Evolutionary conservation across 2,329 filamentous ascomycete species (phyloP).

Genomic region (Microcyclospora pomicola): DNA sequence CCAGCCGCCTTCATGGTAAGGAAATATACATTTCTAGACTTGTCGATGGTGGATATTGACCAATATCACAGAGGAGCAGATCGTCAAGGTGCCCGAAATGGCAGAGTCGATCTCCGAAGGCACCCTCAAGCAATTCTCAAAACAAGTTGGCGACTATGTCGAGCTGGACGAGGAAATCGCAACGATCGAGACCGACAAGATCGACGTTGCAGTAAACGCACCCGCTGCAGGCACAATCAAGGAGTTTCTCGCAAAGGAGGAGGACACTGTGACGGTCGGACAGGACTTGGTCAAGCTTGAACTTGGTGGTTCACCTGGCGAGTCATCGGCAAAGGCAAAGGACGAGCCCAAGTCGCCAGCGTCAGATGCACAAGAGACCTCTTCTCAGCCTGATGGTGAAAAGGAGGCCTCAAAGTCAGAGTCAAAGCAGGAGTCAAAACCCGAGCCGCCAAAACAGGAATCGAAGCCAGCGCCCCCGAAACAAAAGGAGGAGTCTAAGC

Average conservation of each 20-base stretch:
- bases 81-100: slow-evolving; percentile 94
- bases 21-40: neutral
- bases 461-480: slow-evolving; percentile 22
- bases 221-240: slow-evolving; percentile 82
- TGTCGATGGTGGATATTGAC: slow-evolving; percentile 5
- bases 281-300: slow-evolving; percentile 84
- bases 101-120: slow-evolving; percentile 97
- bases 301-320: slow-evolving; percentile 48
- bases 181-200: slow-evolving; percentile 99
- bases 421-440: slow-evolving; percentile 28
- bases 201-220: slow-evolving; percentile 92
- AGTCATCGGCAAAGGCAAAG: slow-evolving; percentile 39
- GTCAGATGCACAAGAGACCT: slow-evolving; percentile 42
- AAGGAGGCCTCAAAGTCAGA: slow-evolving; percentile 35
- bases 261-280: slow-evolving; percentile 88
- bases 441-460: slow-evolving; percentile 28
- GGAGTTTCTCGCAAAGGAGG: slow-evolving; percentile 80
- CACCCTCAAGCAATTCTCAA: slow-evolving; percentile 88
- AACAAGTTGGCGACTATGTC: slow-evolving; percentile 84
- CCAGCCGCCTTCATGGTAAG: slow-evolving; percentile 22
- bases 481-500: slow-evolving; percentile 29
- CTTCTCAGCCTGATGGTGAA: slow-evolving; percentile 39
- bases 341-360: slow-evolving; percentile 48
- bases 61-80: slow-evolving; percentile 48
- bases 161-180: slow-evolving; percentile 96